A percentile compares a stretch with the other conserved stretches of the same genome.
Conservation (phyloP, 495 filamentous ascomycete species). For the Aspergillus asperescens region DNA sequence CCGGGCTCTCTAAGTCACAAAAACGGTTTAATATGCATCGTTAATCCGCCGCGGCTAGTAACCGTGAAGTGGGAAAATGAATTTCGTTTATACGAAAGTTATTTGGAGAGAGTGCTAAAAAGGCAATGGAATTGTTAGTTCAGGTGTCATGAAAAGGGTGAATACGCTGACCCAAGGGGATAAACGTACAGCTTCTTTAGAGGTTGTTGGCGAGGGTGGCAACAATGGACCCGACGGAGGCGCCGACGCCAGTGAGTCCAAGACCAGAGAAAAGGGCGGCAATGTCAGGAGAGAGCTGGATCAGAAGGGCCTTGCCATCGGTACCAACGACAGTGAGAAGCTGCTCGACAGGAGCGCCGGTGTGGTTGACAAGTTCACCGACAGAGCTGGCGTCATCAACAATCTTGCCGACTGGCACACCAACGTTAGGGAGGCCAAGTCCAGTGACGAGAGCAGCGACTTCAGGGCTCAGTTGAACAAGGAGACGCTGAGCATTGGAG, state of each 20-base stretch:
- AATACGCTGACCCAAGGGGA: background rate
- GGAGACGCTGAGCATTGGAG: slow-evolving; percentile 28
- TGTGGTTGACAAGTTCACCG: slow-evolving; percentile 36
- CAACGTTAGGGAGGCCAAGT: slow-evolving; percentile 31
- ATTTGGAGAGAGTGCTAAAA: background rate
- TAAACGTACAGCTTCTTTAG: slow-evolving; percentile 1
- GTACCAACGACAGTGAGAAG: slow-evolving; percentile 32
- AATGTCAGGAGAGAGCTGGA: slow-evolving; percentile 34
- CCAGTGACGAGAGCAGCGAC: slow-evolving; percentile 30
- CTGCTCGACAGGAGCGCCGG: slow-evolving; percentile 26
- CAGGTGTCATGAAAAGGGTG: background rate
- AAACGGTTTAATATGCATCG: slow-evolving; percentile 6
- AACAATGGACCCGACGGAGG: slow-evolving; percentile 29
- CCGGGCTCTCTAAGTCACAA: background rate
- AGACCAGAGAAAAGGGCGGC: slow-evolving; percentile 33
- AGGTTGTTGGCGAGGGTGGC: slow-evolving; percentile 9
- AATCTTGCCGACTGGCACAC: slow-evolving; percentile 26
- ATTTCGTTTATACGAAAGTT: background rate
- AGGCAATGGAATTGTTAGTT: no score
- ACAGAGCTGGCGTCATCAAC: slow-evolving; percentile 26
- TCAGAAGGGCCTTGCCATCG: slow-evolving; percentile 31
- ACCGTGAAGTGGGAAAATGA: background rate
- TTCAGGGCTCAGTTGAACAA: slow-evolving; percentile 32
- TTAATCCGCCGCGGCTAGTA: background rate
- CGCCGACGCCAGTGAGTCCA: slow-evolving; percentile 30